Evolutionary conservation across 2,329 filamentous ascomycete genomes (phyloP), one percentile per base, ranked within the genome.

Genomic region (Colletotrichum costaricense): DNA sequence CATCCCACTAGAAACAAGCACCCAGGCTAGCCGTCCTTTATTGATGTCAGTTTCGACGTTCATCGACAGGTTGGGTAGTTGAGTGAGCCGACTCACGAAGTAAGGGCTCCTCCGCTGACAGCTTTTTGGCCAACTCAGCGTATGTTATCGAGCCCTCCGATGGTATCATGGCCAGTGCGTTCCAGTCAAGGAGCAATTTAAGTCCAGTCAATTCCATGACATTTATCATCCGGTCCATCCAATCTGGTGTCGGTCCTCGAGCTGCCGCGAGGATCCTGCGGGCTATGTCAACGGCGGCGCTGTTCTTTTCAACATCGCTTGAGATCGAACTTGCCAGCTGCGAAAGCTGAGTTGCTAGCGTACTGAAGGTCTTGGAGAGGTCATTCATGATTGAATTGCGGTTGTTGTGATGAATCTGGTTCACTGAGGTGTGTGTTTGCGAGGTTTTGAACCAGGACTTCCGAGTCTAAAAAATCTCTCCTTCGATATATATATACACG

Each of bases 121-220:
- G 30, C 9, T 77, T 77, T 6, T 65, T 63, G 0, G 81, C 81
- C 5, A 84, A 74, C 0, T 80, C 77, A 0, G 57, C 52, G 64
- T 79, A 79, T 7, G 78, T 77, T 16, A 82, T 79, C 2, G 70
- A 38, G 2, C 76, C 79, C 0, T 77, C 75, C 2, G 62, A 19
- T 0, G 81, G 81, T 24, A 84, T 81, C 2, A 70, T 58, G 7
- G 81, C 79, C 62, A 83, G 82, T 0, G 75, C 78, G 9, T 77
- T 76, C 80, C 82, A 82, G 49, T 79, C 75, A 33, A 79, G 70
- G 63, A 83, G 82, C 4, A 82, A 70, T 2, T 76, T 76, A 7
- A 78, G 42, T 19, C 57, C 26, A 7, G 65, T 28, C 4, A 71
- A 1, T 38, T 74, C 66, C 33, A 54, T 35, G 7, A 14, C 22